Evolutionary conservation across 768 basidiomycete species (phyloP).

Genomic region (Hortiboletus flavorubellus): DNA sequence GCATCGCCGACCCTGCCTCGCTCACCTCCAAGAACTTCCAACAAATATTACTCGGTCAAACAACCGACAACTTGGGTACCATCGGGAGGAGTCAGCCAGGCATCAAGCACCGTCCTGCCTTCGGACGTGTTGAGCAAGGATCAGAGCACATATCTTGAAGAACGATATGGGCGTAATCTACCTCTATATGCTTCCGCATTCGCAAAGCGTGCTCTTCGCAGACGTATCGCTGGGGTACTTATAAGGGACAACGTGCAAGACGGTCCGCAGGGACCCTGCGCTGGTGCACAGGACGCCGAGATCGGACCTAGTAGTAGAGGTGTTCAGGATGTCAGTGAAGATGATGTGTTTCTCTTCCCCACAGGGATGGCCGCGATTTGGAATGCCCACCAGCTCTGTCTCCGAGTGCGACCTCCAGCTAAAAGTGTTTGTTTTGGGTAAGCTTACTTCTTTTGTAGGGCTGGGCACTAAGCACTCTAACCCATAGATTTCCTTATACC

Average conservation of each 20-base stretch:
- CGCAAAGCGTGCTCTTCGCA: constrained; percentile 86
- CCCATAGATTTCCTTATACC: constrained; percentile 82
- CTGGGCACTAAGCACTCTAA: neutral
- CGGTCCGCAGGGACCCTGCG: constrained; percentile 34
- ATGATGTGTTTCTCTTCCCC: constrained; percentile 86
- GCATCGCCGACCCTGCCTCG: constrained; percentile 29
- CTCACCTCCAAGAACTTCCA: constrained; percentile 41
- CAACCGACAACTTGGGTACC: constrained; percentile 7
- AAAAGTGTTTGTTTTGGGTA: constrained; percentile 97
- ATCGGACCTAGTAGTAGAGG: constrained; percentile 67
- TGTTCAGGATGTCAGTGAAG: constrained; percentile 66
- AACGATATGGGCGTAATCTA: constrained; percentile 91
- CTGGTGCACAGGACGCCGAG: constrained; percentile 43
- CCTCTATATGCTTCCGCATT: constrained; percentile 65
- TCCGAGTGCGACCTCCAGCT: constrained; percentile 46
- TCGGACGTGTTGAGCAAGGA: constrained; percentile 57
- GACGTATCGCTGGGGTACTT: constrained; percentile 85
- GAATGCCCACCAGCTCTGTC: constrained; percentile 75
- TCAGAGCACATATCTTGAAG: constrained; percentile 78
- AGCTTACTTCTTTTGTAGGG: constrained; percentile 21
- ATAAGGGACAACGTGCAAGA: constrained; percentile 50
- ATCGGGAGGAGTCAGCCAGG: constrained; percentile 1
- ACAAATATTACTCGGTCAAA: constrained; percentile 55
- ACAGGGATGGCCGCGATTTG: constrained; percentile 95
- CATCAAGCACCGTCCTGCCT: constrained; percentile 3